Percentiles rank a stretch among this genome's conserved stretches.
Conservation (phyloP, 306 rosid species). For the Malus fusca region DNA sequence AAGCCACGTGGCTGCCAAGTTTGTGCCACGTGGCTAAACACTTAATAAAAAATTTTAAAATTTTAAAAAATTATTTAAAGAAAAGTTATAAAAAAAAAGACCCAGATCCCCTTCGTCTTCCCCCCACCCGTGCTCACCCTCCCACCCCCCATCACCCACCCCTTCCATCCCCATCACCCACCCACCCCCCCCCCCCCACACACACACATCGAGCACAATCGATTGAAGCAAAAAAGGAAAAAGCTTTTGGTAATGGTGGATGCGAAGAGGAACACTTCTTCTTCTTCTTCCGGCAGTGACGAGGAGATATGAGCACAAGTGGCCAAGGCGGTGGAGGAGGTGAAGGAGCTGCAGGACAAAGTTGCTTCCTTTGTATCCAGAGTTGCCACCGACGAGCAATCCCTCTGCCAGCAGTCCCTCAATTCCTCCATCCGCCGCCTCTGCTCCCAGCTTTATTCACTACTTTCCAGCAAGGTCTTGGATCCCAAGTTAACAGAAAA, state of each 20-base stretch:
- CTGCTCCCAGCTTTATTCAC: slow-evolving; percentile 48
- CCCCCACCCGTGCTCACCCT: no score
- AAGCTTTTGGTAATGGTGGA: slow-evolving; percentile 13
- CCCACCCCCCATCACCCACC: no score
- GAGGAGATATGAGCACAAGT: slow-evolving; percentile 50
- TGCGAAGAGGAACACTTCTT: background rate
- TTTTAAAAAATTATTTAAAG: no score
- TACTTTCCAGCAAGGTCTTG: slow-evolving; percentile 39
- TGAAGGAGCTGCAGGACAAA: slow-evolving; percentile 63
- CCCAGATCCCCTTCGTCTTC: no score
- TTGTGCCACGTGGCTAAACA: no score
- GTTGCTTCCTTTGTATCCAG: slow-evolving; percentile 44
- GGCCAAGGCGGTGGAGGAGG: slow-evolving; percentile 50
- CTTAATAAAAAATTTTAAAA: no score
- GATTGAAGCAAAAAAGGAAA: background rate
- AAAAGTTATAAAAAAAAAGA: no score
- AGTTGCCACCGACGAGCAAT: slow-evolving; percentile 45
- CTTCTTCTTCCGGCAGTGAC: background rate
- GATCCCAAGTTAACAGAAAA: slow-evolving; percentile 50
- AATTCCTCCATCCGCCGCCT: slow-evolving; percentile 61
- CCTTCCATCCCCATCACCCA: no score
- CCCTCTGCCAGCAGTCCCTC: slow-evolving; percentile 56
- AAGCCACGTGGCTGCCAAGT: no score
- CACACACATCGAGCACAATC: background rate
- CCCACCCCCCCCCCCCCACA: no score